These are phyloP conservation scores for Triticum urartu DNA, from an alignment of 176 grass and related monocot species.

Conservation along the genomic window DNA sequence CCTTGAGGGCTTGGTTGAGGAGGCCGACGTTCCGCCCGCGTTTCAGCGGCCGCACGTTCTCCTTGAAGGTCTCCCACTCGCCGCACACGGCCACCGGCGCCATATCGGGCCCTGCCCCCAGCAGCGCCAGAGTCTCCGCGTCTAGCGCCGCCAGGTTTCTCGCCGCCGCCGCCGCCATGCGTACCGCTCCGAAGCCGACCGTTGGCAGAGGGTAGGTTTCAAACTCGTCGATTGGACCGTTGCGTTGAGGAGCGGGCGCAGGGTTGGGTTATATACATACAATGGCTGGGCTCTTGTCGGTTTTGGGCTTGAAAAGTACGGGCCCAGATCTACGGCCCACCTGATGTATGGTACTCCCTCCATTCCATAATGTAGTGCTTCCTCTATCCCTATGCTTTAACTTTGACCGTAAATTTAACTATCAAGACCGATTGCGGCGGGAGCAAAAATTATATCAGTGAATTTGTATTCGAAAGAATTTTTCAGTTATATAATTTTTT, in stretches of 20 bases:
- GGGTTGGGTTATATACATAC: slow-evolving; percentile 36
- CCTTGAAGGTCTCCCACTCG: slow-evolving; percentile 88
- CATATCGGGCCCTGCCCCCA: slow-evolving; percentile 16
- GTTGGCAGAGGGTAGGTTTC: slow-evolving; percentile 17
- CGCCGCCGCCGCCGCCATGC: slow-evolving; percentile 8
- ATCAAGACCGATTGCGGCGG: no score
- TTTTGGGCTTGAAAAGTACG: background rate
- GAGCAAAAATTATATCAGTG: no score
- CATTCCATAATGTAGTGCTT: no score
- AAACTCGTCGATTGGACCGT: slow-evolving; percentile 34
- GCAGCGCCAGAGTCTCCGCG: slow-evolving; percentile 32
- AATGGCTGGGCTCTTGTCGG: background rate
- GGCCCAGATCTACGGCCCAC: background rate
- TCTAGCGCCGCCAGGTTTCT: slow-evolving; percentile 18
- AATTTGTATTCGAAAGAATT: no score
- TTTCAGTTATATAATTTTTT: no score
- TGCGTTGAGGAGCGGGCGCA: slow-evolving; percentile 29
- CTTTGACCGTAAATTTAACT: no score
- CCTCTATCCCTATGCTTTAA: no score
- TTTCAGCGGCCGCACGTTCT: slow-evolving; percentile 95
- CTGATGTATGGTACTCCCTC: background rate
- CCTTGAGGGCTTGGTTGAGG: slow-evolving; percentile 76
- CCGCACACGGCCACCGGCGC: slow-evolving; percentile 35
- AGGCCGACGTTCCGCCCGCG: slow-evolving; percentile 79
- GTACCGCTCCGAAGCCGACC: background rate